A percentile compares a stretch with the other conserved stretches of the same genome.
Evolutionary conservation across 2,329 filamentous ascomycete genomes (phyloP).

Genomic region (Calycina herbarum): DNA sequence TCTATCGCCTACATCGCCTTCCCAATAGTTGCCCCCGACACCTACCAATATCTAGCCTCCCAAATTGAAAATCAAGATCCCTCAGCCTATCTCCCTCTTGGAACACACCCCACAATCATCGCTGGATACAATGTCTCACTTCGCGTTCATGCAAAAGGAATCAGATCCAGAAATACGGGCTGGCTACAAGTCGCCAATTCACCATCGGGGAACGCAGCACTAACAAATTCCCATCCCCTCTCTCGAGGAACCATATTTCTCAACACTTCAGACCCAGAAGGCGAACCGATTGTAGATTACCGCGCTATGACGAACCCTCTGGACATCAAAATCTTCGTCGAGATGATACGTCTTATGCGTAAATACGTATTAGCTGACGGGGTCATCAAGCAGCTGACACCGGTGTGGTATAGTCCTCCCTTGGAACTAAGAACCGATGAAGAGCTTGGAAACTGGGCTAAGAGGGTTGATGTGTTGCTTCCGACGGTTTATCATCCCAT

Average conservation of each 20-base stretch:
- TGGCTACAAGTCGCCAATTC: slow-evolving; percentile 14
- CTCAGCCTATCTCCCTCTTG: background rate
- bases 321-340: slow-evolving; percentile 39
- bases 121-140: background rate
- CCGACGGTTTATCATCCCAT: slow-evolving; percentile 42
- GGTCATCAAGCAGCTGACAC: slow-evolving; percentile 34
- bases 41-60: slow-evolving; percentile 9
- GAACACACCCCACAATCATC: background rate
- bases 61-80: background rate
- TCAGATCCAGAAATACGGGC: slow-evolving; percentile 11
- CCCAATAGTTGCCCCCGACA: slow-evolving; percentile 9
- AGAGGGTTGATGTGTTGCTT: slow-evolving; percentile 29
- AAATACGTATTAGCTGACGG: slow-evolving; percentile 17
- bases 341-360: background rate
- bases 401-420: slow-evolving; percentile 37
- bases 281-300: slow-evolving; percentile 39
- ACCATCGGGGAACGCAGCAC: background rate
- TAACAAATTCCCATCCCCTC: slow-evolving; percentile 28
- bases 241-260: slow-evolving; percentile 40
- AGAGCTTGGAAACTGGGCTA: slow-evolving; percentile 32
- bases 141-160: background rate
- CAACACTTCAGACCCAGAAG: slow-evolving; percentile 30
- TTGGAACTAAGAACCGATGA: slow-evolving; percentile 27
- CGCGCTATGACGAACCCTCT: slow-evolving; percentile 40
- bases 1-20: slow-evolving; percentile 9